Evolutionary conservation across 768 basidiomycete species (phyloP).

Genomic region (Leucosporidium yakuticum): DNA sequence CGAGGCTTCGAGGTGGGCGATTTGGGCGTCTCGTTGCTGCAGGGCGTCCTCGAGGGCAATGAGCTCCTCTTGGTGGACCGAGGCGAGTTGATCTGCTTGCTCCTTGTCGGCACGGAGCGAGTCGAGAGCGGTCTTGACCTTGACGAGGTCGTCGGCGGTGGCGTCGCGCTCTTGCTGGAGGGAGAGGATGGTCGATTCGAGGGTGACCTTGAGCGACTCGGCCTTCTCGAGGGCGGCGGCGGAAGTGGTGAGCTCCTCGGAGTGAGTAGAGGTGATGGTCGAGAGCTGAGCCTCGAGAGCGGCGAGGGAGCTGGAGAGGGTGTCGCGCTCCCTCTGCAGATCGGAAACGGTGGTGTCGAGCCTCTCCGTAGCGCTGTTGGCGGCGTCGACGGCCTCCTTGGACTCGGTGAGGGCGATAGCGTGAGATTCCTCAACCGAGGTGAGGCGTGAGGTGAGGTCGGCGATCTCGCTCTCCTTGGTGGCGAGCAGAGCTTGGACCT

Average conservation of each 20-base stretch:
- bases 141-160: not conserved
- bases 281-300: not conserved
- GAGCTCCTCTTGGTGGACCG: not conserved
- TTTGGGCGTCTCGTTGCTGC: not conserved
- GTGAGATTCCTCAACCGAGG: not conserved
- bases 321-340: not conserved
- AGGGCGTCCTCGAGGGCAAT: not conserved
- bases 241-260: not conserved
- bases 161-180: not conserved
- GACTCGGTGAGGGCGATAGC: too few relatives aligned
- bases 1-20: not conserved
- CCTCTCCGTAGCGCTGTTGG: not conserved
- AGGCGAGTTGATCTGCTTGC: not conserved
- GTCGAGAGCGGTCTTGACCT: not conserved
- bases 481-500: not conserved
- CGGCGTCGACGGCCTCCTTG: too few relatives aligned
- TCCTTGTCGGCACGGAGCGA: not conserved
- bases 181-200: too few relatives aligned
- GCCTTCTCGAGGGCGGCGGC: not conserved
- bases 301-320: not conserved
- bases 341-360: not conserved
- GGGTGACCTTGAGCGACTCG: too few relatives aligned
- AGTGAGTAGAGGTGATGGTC: not conserved
- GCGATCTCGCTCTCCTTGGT: not conserved
- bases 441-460: not conserved